Evolutionary conservation across 139 green algal species (phyloP).

Genomic region (Diplosphaera chodatii): DNA sequence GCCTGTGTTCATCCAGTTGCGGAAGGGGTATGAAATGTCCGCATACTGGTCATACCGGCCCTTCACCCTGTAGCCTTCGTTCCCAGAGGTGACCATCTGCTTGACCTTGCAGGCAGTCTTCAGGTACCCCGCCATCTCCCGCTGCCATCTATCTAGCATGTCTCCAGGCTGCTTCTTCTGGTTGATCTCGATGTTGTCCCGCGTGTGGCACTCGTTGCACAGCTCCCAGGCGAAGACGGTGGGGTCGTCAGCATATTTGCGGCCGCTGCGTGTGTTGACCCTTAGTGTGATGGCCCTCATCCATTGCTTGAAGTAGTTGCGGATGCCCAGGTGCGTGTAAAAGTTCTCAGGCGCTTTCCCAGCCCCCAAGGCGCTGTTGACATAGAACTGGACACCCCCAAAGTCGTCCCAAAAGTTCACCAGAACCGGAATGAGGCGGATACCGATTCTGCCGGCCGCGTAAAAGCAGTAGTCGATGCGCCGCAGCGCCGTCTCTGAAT

Average conservation of each 20-base stretch:
- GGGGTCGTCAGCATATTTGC: constrained; percentile 57
- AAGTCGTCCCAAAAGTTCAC: neutral
- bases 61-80: neutral
- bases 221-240: constrained; percentile 65
- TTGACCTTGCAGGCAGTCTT: neutral
- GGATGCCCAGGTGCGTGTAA: neutral
- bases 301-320: neutral
- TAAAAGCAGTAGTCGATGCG: neutral
- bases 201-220: constrained; percentile 40
- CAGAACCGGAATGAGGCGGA: neutral
- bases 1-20: neutral
- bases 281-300: constrained; percentile 19
- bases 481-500: neutral
- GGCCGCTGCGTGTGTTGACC: constrained; percentile 35
- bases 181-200: neutral
- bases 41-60: neutral
- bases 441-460: neutral
- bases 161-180: neutral
- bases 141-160: neutral
- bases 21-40: neutral
- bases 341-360: neutral
- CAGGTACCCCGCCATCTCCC: neutral
- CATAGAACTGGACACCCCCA: neutral
- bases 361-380: neutral
- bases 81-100: neutral